These are phyloP conservation scores for Candida vartiovaarae DNA, from an alignment of 805 yeast genomes.

Conservation along the genomic window DNA sequence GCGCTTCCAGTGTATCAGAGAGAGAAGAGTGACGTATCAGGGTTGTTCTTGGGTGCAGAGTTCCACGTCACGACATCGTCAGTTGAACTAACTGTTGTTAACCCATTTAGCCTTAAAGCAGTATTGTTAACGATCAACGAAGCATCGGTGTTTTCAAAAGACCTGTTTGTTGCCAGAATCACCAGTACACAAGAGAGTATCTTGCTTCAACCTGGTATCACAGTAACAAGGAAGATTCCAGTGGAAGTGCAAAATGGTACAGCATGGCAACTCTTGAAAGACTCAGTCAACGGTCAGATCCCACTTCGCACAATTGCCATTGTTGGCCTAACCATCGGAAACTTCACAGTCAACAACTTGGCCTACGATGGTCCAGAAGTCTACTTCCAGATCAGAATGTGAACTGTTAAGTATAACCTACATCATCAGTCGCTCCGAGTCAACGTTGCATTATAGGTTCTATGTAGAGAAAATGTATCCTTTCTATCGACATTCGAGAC, in stretches of 20 bases:
- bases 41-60: conserved; percentile 42
- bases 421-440: neutral
- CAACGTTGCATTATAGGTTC: neutral
- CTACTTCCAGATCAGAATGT: conserved; percentile 32
- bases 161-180: conserved; percentile 38
- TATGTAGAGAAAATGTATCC: conserved; percentile 18
- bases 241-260: conserved; percentile 36
- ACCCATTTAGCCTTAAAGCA: conserved; percentile 45
- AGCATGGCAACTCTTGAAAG: conserved; percentile 41
- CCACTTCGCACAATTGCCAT: conserved; percentile 39
- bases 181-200: conserved; percentile 31
- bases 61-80: conserved; percentile 51
- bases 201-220: conserved; percentile 44
- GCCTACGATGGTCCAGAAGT: conserved; percentile 40
- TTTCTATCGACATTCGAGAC: conserved; percentile 26
- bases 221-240: conserved; percentile 43
- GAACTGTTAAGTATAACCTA: neutral
- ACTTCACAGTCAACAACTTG: conserved; percentile 32
- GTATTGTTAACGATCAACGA: conserved; percentile 34
- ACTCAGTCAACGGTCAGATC: conserved; percentile 45
- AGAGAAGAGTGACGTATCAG: conserved; percentile 16
- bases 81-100: conserved; percentile 44
- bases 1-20: conserved; percentile 21
- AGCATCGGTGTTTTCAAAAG: conserved; percentile 44
- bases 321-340: conserved; percentile 32